phyloP scores from a whole-genome alignment of 768 basidiomycete genomes.

The Pisolithus marmoratus region DNA sequence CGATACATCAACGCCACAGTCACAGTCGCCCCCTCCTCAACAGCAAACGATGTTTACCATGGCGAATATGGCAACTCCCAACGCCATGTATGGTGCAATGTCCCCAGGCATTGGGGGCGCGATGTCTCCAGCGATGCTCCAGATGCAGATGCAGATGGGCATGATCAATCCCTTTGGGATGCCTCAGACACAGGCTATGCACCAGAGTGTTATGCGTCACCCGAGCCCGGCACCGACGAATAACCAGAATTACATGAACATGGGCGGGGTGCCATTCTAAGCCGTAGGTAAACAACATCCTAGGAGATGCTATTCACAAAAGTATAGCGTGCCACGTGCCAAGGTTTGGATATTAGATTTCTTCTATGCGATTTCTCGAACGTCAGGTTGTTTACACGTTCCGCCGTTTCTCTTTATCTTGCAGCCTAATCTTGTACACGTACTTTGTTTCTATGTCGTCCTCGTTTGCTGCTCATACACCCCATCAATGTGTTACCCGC shows the following conservation, averaged over 20 bases:
- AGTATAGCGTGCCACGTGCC: conserved; percentile 6
- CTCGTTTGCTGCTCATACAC: conserved; percentile 15
- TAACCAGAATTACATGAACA: conserved; percentile 41
- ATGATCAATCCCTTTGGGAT: conserved; percentile 47
- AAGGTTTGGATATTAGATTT: conserved; percentile 21
- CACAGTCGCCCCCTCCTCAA: conserved; percentile 36
- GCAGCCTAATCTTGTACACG: conserved; percentile 14
- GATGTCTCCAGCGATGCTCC: conserved; percentile 28
- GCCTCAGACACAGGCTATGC: conserved; percentile 68
- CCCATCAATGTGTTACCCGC: conserved; percentile 25
- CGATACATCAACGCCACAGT: conserved; percentile 27
- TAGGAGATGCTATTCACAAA: neutral
- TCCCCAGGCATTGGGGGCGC: conserved; percentile 25
- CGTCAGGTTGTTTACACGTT: conserved; percentile 1
- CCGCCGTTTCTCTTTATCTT: conserved; percentile 2
- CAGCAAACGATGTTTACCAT: conserved; percentile 43
- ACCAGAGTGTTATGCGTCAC: conserved; percentile 81
- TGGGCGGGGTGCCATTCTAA: conserved; percentile 31
- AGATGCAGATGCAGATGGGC: conserved; percentile 48
- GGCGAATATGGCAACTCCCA: conserved; percentile 39
- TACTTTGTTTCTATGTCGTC: conserved; percentile 6
- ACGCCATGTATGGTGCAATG: conserved; percentile 33
- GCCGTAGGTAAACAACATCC: conserved; percentile 6
- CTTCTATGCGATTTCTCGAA: conserved; percentile 9
- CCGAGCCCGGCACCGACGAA: conserved; percentile 57